A percentile compares a stretch with the other conserved stretches of the same genome.
phyloP scores from a whole-genome alignment of 768 basidiomycete species.

The Naganishia vaughanmartiniae region DNA sequence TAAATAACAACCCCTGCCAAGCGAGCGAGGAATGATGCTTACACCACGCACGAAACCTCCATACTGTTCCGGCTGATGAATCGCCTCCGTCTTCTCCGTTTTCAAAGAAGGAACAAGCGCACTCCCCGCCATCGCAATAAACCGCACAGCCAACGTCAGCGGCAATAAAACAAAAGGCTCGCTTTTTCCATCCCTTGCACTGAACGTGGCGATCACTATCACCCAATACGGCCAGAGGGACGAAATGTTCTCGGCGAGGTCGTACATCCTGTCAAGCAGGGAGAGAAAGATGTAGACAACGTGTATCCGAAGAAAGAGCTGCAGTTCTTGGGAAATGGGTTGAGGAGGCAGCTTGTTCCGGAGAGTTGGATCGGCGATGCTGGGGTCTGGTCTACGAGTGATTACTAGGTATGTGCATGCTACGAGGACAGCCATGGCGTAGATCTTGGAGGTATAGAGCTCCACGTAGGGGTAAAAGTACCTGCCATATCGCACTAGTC shows the following conservation, averaged over 20 bases:
- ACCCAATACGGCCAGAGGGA: slow-evolving; percentile 16
- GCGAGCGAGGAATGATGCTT: not conserved
- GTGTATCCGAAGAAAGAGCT: not conserved
- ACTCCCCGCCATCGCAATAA: not conserved
- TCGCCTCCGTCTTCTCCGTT: not conserved
- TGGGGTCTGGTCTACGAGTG: not conserved
- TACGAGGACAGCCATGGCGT: not conserved
- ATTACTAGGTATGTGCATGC: not conserved
- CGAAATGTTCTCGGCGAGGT: not conserved
- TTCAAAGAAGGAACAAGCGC: not conserved
- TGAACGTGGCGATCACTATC: not conserved
- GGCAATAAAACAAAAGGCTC: not conserved
- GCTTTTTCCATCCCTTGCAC: not conserved
- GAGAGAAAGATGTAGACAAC: not conserved
- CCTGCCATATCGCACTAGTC: not conserved
- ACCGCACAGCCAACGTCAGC: not conserved
- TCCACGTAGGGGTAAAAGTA: not conserved
- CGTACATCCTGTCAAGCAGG: not conserved
- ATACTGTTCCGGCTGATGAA: not conserved
- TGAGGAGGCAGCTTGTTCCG: not conserved
- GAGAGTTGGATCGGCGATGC: not conserved
- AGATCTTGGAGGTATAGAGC: not conserved
- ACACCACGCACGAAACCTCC: not conserved
- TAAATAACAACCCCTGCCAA: not conserved
- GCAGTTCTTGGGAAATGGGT: not conserved